Conservation (phyloP, 805 yeast species). For the Candida ulmi region DNA sequence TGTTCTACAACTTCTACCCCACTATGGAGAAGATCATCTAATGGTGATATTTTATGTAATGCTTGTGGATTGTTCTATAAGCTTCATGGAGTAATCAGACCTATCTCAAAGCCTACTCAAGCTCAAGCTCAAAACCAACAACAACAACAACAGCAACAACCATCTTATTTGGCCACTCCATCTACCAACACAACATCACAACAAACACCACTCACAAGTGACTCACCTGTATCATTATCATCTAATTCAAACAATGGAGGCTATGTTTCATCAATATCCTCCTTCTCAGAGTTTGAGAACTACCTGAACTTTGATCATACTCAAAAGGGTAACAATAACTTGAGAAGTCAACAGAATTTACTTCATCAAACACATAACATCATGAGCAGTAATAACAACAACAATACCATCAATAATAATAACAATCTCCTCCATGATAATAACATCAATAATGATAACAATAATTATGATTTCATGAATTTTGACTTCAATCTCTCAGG, state of each 20-base stretch:
- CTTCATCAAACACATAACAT: too few relatives aligned
- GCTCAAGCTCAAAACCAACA: not conserved
- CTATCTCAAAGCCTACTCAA: constrained; percentile 26
- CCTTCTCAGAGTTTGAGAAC: not conserved
- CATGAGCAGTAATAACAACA: not conserved
- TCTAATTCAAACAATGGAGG: not conserved
- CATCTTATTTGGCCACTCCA: not conserved
- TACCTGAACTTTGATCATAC: not conserved
- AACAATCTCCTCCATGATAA: not conserved
- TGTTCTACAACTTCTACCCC: constrained; percentile 91
- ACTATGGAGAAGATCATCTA: constrained; percentile 88
- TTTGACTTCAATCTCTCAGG: not conserved
- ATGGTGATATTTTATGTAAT: constrained; percentile 87
- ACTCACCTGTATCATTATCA: not conserved
- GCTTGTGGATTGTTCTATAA: constrained; percentile 94
- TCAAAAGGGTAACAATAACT: too few relatives aligned
- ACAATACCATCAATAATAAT: not conserved
- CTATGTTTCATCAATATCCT: not conserved
- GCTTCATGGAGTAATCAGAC: constrained; percentile 88
- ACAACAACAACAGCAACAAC: constrained; percentile 2
- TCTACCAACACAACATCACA: constrained; percentile 2
- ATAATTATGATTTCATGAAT: not conserved
- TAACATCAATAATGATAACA: not conserved
- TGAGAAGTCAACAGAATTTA: too few relatives aligned
- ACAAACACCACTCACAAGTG: not conserved